A percentile compares a stretch with the other conserved stretches of the same genome.
Evolutionary conservation across 2,329 filamentous ascomycete species (phyloP).

Genomic region (Didymella glomerata): DNA sequence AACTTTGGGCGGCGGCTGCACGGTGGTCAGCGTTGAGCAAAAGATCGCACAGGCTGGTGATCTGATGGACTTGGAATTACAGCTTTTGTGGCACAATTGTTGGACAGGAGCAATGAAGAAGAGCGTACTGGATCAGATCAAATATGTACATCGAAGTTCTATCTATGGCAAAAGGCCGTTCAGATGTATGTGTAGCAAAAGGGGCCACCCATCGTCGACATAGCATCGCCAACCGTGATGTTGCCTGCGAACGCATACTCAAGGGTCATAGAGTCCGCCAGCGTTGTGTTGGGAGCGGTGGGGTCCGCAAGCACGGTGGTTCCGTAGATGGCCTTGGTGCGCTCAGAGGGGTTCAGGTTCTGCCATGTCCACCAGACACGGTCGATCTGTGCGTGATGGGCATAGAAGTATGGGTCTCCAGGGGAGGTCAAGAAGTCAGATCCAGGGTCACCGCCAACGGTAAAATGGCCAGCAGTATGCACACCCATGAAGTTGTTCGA

Average conservation of each 20-base stretch:
- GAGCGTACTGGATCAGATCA: neutral
- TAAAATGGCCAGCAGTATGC: conserved; percentile 58
- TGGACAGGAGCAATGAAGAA: neutral
- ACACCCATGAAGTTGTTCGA: conserved; percentile 48
- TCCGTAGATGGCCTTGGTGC: conserved; percentile 51
- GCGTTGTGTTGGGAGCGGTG: conserved; percentile 55
- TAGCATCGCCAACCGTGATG: conserved; percentile 51
- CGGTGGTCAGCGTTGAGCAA: neutral
- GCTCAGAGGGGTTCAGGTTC: conserved; percentile 50
- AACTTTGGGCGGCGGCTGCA: conserved; percentile 1
- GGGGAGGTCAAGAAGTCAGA: conserved; percentile 56
- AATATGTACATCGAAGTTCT: conserved; percentile 6
- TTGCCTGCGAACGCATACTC: conserved; percentile 47
- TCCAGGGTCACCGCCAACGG: conserved; percentile 55
- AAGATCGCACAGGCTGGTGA: neutral
- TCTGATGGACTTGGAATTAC: neutral
- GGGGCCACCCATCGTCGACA: conserved; percentile 57
- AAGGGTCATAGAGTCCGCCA: conserved; percentile 55
- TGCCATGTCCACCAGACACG: conserved; percentile 62
- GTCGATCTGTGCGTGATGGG: conserved; percentile 56
- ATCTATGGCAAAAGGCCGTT: conserved; percentile 11
- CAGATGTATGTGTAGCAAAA: conserved; percentile 58
- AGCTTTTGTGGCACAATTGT: neutral
- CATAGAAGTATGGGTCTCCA: conserved; percentile 28
- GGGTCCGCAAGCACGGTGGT: conserved; percentile 57